These are phyloP conservation scores for Linum lewisii DNA, from an alignment of 345 rosid species.

Conservation along the genomic window DNA sequence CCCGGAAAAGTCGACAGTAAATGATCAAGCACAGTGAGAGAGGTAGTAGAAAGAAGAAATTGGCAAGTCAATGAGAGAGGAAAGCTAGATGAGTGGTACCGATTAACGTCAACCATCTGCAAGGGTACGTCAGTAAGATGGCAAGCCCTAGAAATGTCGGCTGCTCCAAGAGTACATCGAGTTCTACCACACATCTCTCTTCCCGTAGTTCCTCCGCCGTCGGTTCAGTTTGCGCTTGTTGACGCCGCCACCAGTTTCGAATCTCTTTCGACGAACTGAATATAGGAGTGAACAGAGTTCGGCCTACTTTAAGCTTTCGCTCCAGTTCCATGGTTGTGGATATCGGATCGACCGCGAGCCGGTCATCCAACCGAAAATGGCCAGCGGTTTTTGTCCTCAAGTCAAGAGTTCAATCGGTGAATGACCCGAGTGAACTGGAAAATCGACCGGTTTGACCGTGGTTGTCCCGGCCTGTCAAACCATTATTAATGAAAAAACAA, in stretches of 20 bases:
- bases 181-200: slow-evolving; percentile 69
- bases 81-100: slow-evolving; percentile 24
- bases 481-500: too few species aligned
- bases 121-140: slow-evolving; percentile 32
- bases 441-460: too few species aligned
- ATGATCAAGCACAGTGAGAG: not conserved
- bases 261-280: not conserved
- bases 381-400: too few species aligned
- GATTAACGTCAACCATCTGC: slow-evolving; percentile 40
- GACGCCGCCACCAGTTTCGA: not conserved
- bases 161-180: slow-evolving; percentile 64
- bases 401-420: too few species aligned
- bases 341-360: too few species aligned
- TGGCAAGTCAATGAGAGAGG: not conserved
- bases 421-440: too few species aligned
- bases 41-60: not conserved
- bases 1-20: not conserved
- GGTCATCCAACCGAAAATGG: too few species aligned
- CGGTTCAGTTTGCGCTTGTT: not conserved
- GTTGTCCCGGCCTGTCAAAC: too few species aligned
- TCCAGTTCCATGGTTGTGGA: too few species aligned
- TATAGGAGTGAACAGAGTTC: slow-evolving; percentile 14
- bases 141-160: slow-evolving; percentile 60
- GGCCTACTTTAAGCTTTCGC: not conserved
- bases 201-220: not conserved